Base-by-base conservation (phyloP, 1,284 basidiomycete genomes). In the Athelia sp. region DNA sequence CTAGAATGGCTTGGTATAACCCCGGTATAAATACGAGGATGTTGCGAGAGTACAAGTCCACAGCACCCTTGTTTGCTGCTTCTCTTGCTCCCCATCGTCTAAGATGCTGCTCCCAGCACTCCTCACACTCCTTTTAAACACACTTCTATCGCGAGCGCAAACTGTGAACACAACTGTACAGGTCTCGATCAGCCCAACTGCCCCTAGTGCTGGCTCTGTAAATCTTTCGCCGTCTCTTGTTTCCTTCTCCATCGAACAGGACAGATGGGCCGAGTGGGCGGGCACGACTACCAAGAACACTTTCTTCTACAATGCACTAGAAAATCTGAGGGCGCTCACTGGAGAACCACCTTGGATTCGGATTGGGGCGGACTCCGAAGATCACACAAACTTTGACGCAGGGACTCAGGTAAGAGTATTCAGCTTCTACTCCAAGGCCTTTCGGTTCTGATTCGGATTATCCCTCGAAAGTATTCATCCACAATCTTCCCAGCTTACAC, bases 221-320 rank as follows among this genome's bases (percentile, higher is more conserved):
- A 49, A 49, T 1, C 50, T 81, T 10, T 70, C 70, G 1, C 67
- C 66, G 10, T 73, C 77, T 2, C 67, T 83, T 15, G 57, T 86
- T 23, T 82, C 79, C 0, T 74, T 85, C 54, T 85, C 82, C 17
- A 76, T 87, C 48, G 84, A 85, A 59, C 78, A 84, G 59, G 82
- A 86, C 56, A 67, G 77, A 11, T 86, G 82, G 82, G 68, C 71
- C 13, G 81, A 83, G 52, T 86, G 83, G 82, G 64, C 64, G 13
- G 82, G 84, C 13, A 71, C 67, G 1, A 64, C 68, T 10, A 61
- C 69, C 2, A 65, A 64, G 34, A 84, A 84, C 56, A 51, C 72
- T 15, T 85, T 82, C 62, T 76, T 80, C 53, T 70, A 70, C 62
- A 83, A 79, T 53, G 74, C 74, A 8, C 66, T 85, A 45, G 64